Conservation (phyloP, 2,329 filamentous ascomycete species). For the Thielaviopsis populi region DNA sequence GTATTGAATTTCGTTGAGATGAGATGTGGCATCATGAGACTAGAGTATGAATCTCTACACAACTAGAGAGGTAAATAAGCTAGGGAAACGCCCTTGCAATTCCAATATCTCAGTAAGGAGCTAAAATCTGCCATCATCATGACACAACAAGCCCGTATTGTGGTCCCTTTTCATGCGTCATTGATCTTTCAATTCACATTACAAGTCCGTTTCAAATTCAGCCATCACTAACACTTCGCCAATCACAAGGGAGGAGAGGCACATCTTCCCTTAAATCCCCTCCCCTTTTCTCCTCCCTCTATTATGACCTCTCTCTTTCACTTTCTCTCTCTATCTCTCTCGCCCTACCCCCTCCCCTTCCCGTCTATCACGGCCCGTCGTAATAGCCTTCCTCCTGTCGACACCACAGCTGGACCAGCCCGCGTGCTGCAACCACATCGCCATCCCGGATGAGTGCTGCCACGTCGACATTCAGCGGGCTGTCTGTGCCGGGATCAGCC, state of each 20-base stretch:
- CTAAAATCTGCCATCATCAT: neutral
- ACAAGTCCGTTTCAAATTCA: too few species aligned
- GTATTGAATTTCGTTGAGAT: neutral
- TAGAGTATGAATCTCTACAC: neutral
- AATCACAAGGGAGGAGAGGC: too few species aligned
- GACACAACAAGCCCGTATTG: neutral
- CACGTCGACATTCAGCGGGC: slow-evolving; percentile 64
- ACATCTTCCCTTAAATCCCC: too few species aligned
- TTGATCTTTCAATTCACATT: neutral
- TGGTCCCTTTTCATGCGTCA: neutral
- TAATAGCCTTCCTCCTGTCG: slow-evolving; percentile 20
- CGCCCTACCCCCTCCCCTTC: neutral
- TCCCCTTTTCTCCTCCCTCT: too few species aligned
- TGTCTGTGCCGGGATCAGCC: slow-evolving; percentile 51
- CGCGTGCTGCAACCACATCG: slow-evolving; percentile 51
- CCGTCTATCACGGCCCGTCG: slow-evolving; percentile 2
- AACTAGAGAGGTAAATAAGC: too few species aligned
- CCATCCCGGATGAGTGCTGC: slow-evolving; percentile 54
- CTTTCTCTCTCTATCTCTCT: neutral
- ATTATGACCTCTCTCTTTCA: neutral
- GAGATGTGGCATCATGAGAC: neutral
- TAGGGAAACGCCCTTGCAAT: too few species aligned
- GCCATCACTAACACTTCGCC: neutral
- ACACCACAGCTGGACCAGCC: slow-evolving; percentile 58
- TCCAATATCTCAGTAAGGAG: too few species aligned